Evolutionary conservation across 805 yeast species (phyloP).

Genomic region (Torulaspora indica): DNA sequence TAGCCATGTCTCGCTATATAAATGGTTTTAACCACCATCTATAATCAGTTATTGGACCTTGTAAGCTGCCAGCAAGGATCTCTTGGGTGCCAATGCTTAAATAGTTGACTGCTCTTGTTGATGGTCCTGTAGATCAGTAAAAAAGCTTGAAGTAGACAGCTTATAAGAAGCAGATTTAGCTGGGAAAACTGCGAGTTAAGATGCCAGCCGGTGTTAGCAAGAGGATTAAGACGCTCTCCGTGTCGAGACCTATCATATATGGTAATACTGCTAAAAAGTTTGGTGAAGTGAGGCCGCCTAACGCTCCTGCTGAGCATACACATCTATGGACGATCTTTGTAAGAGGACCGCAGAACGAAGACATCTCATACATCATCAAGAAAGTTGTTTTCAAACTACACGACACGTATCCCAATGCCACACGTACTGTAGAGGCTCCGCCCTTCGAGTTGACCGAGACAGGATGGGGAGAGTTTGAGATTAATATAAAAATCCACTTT

Average conservation of each 20-base stretch:
- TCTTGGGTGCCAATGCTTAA: background rate
- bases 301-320: conserved; percentile 84
- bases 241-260: conserved; percentile 72
- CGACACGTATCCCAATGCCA: conserved; percentile 85
- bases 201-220: conserved; percentile 29
- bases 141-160: background rate
- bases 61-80: too few species aligned
- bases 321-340: conserved; percentile 95
- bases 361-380: conserved; percentile 73
- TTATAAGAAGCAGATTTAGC: background rate
- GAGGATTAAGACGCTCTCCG: conserved; percentile 51
- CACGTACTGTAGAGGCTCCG: conserved; percentile 81
- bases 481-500: conserved; percentile 80
- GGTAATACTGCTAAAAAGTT: conserved; percentile 78
- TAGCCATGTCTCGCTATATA: conserved; percentile 84
- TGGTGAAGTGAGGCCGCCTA: conserved; percentile 48
- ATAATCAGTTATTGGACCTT: too few species aligned
- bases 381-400: conserved; percentile 92
- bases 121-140: too few species aligned
- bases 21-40: conserved; percentile 53
- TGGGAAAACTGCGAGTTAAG: background rate
- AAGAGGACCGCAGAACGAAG: conserved; percentile 72
- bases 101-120: too few species aligned
- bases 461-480: conserved; percentile 99
- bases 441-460: conserved; percentile 96